Evolutionary conservation across 352 stramenopile species (phyloP).

Genomic region (Pythium phragmiticola): DNA sequence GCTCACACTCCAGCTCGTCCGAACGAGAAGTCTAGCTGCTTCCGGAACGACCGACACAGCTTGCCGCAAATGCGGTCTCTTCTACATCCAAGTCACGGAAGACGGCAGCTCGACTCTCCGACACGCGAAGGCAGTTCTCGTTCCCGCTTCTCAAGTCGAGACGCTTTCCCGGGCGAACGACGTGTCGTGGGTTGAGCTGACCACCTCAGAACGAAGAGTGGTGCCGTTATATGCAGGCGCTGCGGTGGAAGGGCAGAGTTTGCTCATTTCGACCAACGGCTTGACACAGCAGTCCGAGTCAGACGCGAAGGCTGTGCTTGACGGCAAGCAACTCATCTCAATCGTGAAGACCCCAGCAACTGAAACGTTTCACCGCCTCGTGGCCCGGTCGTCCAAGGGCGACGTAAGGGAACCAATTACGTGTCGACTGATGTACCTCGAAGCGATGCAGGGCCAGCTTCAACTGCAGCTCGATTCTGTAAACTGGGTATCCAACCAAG

Average conservation of each 20-base stretch:
- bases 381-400: not conserved
- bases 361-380: constrained; percentile 20
- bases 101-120: not conserved
- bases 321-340: constrained; percentile 1
- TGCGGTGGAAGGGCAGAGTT: not conserved
- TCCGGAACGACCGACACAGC: not conserved
- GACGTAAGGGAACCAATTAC: not conserved
- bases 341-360: constrained; percentile 1
- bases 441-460: constrained; percentile 17
- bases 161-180: not conserved
- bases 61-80: not conserved
- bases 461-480: constrained; percentile 19
- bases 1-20: constrained; percentile 10
- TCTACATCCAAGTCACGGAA: constrained; percentile 5
- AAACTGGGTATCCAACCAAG: not conserved
- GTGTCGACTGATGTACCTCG: constrained; percentile 19
- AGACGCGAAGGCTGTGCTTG: constrained; percentile 1
- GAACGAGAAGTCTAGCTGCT: not conserved
- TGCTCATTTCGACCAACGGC: not conserved
- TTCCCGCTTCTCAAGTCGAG: not conserved
- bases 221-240: constrained; percentile 4
- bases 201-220: constrained; percentile 4
- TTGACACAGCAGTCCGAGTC: not conserved
- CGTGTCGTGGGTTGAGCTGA: constrained; percentile 6
- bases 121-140: not conserved